Base-by-base conservation (phyloP, 2,329 filamentous ascomycete genomes). In the Aspergillus novofumigatus region DNA sequence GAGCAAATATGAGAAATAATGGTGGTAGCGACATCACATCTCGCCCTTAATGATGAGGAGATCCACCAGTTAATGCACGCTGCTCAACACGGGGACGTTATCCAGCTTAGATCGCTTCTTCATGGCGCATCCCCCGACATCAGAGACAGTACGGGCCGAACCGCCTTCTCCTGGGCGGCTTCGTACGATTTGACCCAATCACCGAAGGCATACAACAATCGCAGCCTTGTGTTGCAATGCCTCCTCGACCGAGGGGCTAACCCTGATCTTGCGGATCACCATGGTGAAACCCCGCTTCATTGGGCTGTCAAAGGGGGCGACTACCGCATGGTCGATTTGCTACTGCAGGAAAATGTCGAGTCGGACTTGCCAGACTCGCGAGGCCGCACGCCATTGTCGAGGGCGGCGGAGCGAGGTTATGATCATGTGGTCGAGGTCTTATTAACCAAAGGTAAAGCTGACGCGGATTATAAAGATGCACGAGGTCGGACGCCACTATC, bases 241-340 rank as follows among this genome's bases (percentile, higher is more conserved):
- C 54, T 61, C 17, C 47, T 61, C 23, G 54, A 55, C 28, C 44
- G 53, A 53, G 59, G 57, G 3, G 57, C 57, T 3, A 41, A 56
- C n/a, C 57, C 57, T 3, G 49, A 59, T 6, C 52, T 59, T 9
- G 59, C 14, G 10, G 59, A 61, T 32, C 20, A 55, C 10, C 52
- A 57, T 41, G 59, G 57, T 17, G 57, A 61, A 32, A 54, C 57
- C 3, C 57, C 59, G 5, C 20, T 61, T 20, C 59, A 61, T 17
- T 61, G 59, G 59, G 59, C 57, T 3, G 55, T 49, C 2, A 61
- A 59, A 23, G 52, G 23, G 14, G 59, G 57, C 2, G 45, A 59
- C 10, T 7, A 55, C 3, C n/a, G 23, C 6, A 59, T 58, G 54
- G 53, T 61, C 10, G 29, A 50, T 2, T 32, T 57, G 11, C 54